A percentile compares a stretch with the other conserved stretches of the same genome.
Conservation (phyloP, 495 filamentous ascomycete genomes). For the Xylaria intraflava region DNA sequence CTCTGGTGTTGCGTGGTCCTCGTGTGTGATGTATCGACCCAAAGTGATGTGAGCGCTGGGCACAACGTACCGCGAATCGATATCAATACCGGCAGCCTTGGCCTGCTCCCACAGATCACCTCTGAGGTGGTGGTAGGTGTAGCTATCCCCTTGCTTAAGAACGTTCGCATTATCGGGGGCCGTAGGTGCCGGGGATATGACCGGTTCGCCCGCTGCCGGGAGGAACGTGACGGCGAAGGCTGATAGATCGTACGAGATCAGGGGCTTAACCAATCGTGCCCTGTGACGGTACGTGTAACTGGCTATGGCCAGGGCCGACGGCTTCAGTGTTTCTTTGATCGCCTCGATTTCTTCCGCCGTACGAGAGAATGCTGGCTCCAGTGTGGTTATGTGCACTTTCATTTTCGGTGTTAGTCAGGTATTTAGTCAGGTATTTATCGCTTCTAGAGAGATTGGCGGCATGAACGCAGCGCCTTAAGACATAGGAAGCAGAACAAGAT, state of each 20-base stretch:
- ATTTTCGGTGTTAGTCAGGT: background rate
- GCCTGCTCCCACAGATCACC: constrained; percentile 64
- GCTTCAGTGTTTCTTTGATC: constrained; percentile 49
- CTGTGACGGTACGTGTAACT: constrained; percentile 57
- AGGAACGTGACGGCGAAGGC: constrained; percentile 82
- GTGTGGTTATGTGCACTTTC: constrained; percentile 72
- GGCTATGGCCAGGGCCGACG: constrained; percentile 46
- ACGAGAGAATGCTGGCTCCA: constrained; percentile 71
- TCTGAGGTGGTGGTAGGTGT: constrained; percentile 87
- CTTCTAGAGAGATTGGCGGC: no score
- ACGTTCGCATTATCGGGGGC: constrained; percentile 20
- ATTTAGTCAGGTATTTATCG: no score
- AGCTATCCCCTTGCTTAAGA: constrained; percentile 44
- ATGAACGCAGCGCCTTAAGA: background rate
- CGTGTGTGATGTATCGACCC: constrained; percentile 63
- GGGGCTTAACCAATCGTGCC: constrained; percentile 69
- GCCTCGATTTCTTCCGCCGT: constrained; percentile 54
- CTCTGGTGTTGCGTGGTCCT: constrained; percentile 37
- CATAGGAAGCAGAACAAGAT: background rate
- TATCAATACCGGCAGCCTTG: constrained; percentile 48
- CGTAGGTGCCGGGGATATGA: constrained; percentile 31
- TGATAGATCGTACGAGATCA: constrained; percentile 75
- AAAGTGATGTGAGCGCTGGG: constrained; percentile 86
- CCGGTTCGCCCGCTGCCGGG: constrained; percentile 57
- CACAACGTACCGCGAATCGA: constrained; percentile 73